These are phyloP conservation scores for Pythium apleroticum DNA, from an alignment of 352 stramenopile species.

Conservation along the genomic window DNA sequence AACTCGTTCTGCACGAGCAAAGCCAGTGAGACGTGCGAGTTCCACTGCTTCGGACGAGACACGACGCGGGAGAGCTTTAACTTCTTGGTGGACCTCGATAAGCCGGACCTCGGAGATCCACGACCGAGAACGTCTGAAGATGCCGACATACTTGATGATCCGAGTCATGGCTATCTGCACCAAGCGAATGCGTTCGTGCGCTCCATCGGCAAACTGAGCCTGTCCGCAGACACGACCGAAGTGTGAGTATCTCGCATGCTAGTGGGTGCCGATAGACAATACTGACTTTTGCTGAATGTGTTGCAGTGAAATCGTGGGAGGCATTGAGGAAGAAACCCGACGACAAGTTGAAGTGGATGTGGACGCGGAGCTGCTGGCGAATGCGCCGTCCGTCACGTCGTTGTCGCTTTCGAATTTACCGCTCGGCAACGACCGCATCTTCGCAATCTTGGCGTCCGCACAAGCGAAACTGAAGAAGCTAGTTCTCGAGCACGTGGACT, in stretches of 20 bases:
- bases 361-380: not conserved
- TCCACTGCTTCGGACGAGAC: not conserved
- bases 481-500: not conserved
- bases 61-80: not conserved
- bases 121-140: not conserved
- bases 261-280: no score
- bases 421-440: not conserved
- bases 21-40: no score
- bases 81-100: not conserved
- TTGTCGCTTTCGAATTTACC: not conserved
- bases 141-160: not conserved
- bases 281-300: no score
- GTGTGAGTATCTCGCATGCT: not conserved
- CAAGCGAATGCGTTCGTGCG: not conserved
- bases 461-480: not conserved
- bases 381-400: not conserved
- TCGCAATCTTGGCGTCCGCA: not conserved
- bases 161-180: not conserved
- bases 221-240: not conserved
- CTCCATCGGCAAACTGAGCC: not conserved
- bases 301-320: not conserved
- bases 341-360: not conserved
- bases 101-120: not conserved
- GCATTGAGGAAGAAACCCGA: not conserved
- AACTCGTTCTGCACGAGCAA: no score